Evolutionary conservation across 345 rosid genomes (phyloP).

Genomic region (Eucalyptus pauciflora): DNA sequence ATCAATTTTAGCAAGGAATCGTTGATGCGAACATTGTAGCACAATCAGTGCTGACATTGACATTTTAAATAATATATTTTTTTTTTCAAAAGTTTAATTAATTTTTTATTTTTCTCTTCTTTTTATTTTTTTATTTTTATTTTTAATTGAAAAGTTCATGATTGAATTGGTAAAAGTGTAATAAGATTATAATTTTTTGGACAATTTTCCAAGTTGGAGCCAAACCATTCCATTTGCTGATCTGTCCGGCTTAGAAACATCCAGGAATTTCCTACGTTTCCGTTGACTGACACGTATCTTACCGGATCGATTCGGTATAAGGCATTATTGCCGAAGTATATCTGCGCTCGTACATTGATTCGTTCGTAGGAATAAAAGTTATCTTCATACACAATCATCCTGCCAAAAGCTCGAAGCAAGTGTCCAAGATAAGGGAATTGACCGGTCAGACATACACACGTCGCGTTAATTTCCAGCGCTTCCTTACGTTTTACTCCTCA

Average conservation of each 20-base stretch:
- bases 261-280: neutral
- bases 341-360: neutral
- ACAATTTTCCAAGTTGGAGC: neutral
- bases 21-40: rapidly evolving
- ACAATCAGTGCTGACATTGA: rapidly evolving
- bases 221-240: neutral
- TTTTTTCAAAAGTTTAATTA: rapidly evolving
- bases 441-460: neutral
- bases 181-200: too few species aligned
- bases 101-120: rapidly evolving
- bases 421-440: neutral
- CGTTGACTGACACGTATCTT: neutral
- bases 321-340: neutral
- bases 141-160: too few species aligned
- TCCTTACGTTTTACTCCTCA: neutral
- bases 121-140: rapidly evolving
- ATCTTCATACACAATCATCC: neutral
- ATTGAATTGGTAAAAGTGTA: rapidly evolving
- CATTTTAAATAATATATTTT: too few species aligned
- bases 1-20: rapidly evolving
- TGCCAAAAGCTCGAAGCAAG: neutral
- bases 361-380: neutral
- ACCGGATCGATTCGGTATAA: neutral
- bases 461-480: neutral
- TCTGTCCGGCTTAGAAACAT: neutral